These are phyloP conservation scores for Tuctoria greenei DNA, from an alignment of 176 grass and related monocot genomes.

Conservation along the genomic window DNA sequence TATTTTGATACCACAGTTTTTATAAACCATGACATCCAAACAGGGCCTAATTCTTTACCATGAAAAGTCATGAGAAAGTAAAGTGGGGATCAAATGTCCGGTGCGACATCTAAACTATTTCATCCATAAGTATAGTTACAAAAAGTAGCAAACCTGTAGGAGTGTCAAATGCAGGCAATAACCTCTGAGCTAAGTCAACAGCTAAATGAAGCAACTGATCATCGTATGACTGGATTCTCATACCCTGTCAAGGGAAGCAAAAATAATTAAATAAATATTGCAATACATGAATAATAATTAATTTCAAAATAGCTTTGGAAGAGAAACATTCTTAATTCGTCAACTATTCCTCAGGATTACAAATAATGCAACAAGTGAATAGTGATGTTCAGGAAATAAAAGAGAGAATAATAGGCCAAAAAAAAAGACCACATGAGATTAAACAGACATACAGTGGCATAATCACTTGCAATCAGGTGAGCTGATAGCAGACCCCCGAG, in stretches of 20 bases:
- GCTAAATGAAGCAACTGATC: constrained; percentile 91
- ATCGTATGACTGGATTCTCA: constrained; percentile 87
- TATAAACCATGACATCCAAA: too few relatives aligned
- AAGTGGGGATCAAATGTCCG: too few relatives aligned
- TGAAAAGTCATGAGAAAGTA: too few relatives aligned
- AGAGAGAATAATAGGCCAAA: background rate
- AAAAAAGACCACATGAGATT: background rate
- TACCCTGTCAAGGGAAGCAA: constrained; percentile 61
- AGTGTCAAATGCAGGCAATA: constrained; percentile 97
- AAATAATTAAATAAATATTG: constrained; percentile 18
- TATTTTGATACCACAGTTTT: too few relatives aligned
- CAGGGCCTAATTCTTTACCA: too few relatives aligned
- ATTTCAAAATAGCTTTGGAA: background rate
- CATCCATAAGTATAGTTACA: constrained; percentile 21
- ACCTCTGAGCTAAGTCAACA: constrained; percentile 72
- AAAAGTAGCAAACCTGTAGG: constrained; percentile 76
- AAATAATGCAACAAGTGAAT: background rate
- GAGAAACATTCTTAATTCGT: background rate
- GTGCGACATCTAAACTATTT: too few relatives aligned
- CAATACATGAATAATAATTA: background rate
- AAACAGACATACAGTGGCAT: constrained; percentile 68
- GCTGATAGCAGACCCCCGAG: constrained; percentile 87
- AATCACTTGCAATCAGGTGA: constrained; percentile 94
- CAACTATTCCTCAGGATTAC: background rate
- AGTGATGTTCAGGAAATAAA: constrained; percentile 13